Evolutionary conservation across 1,284 basidiomycete species (phyloP), one percentile per base, ranked within the genome.

Genomic region (Tilletia caries): DNA sequence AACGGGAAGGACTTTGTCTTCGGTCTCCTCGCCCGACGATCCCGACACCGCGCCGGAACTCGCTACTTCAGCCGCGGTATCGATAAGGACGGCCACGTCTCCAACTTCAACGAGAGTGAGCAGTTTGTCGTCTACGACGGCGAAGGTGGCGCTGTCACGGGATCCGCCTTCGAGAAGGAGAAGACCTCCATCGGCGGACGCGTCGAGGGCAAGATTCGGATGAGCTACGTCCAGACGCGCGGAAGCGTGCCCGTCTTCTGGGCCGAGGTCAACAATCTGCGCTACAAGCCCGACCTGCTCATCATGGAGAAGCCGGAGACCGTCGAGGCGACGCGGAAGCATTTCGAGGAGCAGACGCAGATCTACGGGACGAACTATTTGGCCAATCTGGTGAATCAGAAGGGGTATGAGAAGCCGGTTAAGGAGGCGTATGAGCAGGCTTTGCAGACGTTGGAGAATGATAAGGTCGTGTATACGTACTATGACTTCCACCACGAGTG

Each of bases 401-500:
- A 92, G 79, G 96, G 96, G 0, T 88, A 94, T 83, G 96, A 99
- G 85, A 89, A 90, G 80, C 94, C 94, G 6, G 89, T 99, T 77
- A 98, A 98, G 86, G 95, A 98, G 71, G 94, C 92, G 0, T 98
- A 92, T 82, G 96, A 98, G 84, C 88, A 88, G 37, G 88, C 89
- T 68, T 85, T 97, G 46, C 84, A 83, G n/a, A 81, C 83, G 73
- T 84, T 89, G 66, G 87, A 88, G 72, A 77, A 90, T 41, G 86
- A 89, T 4, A 86, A 88, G 64, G 89, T 93, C 66, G 89, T 89
- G 80, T 99, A 99, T 83, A 87, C 92, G 73, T 97, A 98, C 86
- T 99, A 96, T 82, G 96, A 99, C 84, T 99, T 98, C 86, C 95
- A 98, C 84, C 90, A 89, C 76, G 94, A 98, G 84, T 98, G 95